A percentile compares a stretch with the other conserved stretches of the same genome.
Conservation (phyloP, 192 early-diverging fungal species). For the Backusella parvicylindrica region DNA sequence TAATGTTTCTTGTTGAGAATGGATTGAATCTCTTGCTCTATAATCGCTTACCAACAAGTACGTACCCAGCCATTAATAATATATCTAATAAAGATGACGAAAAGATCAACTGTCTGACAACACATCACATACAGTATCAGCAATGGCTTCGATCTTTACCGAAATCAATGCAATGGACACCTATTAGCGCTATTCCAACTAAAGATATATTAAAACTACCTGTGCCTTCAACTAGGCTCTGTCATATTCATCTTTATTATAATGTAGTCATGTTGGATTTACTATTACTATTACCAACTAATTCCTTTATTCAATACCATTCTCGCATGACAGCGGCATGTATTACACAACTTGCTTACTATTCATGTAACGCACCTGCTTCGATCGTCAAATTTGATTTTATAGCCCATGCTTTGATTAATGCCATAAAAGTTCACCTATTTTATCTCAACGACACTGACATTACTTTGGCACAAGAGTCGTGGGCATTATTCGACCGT, state of each 20-base stretch:
- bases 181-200: background rate
- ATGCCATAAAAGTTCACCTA: conserved; percentile 1
- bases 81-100: background rate
- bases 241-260: conserved; percentile 2
- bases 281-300: background rate
- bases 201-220: conserved; percentile 3
- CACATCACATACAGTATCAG: background rate
- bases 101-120: background rate
- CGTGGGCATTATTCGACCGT: conserved; percentile 9
- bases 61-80: background rate
- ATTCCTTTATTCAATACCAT: background rate
- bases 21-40: background rate
- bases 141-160: conserved; percentile 4
- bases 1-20: conserved; percentile 1
- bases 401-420: background rate
- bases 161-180: conserved; percentile 5
- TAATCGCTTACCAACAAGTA: background rate
- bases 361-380: background rate
- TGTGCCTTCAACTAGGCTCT: background rate
- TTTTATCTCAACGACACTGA: background rate
- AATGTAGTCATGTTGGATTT: background rate
- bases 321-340: background rate
- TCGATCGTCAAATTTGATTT: conserved; percentile 8
- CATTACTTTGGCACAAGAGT: conserved; percentile 1
- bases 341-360: conserved; percentile 12